Percentiles rank a stretch among this genome's conserved stretches.
Conservation (phyloP, 176 grass and related monocot species). For the Luzula sylvatica region DNA sequence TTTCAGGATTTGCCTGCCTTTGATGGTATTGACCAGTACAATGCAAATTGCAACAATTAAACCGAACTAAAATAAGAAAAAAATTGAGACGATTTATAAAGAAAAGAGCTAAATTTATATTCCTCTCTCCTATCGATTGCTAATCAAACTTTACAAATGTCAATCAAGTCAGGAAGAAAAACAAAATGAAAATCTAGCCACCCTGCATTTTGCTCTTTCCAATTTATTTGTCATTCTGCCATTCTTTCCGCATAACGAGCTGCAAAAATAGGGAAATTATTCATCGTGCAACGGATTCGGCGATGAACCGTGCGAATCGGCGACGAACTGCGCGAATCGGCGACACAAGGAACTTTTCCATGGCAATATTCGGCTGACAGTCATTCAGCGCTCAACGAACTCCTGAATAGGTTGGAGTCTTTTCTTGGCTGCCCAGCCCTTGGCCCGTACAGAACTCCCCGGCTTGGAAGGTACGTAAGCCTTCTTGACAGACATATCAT, state of each 20-base stretch:
- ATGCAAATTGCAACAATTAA: no score
- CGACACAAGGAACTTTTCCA: neutral
- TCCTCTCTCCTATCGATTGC: no score
- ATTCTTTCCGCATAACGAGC: neutral
- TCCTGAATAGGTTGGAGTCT: constrained; percentile 38
- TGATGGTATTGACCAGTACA: no score
- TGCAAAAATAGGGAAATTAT: neutral
- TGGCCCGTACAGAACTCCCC: no score
- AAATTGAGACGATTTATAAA: no score
- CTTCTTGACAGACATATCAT: constrained; percentile 12
- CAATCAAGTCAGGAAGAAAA: no score
- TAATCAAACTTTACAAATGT: no score
- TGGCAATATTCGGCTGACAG: neutral
- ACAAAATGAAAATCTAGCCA: neutral
- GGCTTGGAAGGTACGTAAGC: neutral
- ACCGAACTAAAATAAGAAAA: no score
- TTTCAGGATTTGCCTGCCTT: no score
- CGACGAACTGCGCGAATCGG: neutral
- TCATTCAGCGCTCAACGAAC: constrained; percentile 13
- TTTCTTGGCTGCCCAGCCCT: constrained; percentile 10
- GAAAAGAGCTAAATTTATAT: no score
- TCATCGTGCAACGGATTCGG: neutral
- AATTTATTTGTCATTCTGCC: constrained; percentile 2
- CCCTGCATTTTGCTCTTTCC: no score
- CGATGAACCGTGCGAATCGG: neutral